phyloP scores from a whole-genome alignment of 495 filamentous ascomycete species.

The Aspergillus hancockii region DNA sequence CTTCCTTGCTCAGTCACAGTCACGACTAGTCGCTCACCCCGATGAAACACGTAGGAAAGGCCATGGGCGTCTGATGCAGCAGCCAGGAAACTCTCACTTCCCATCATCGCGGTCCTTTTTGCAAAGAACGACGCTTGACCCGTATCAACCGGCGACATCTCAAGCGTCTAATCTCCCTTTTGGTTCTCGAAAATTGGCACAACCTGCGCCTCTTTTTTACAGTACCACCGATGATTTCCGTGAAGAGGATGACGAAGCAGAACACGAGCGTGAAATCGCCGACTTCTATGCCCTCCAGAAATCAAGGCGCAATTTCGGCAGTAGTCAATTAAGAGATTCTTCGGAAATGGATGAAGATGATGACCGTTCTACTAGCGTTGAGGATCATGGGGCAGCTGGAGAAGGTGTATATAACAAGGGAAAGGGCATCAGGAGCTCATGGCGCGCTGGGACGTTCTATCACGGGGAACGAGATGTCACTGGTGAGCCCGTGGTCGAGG shows the following conservation, averaged over 20 bases:
- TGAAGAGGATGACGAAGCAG: constrained; percentile 88
- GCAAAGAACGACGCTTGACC: constrained; percentile 60
- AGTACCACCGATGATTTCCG: constrained; percentile 78
- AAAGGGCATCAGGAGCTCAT: constrained; percentile 54
- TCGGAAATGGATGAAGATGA: constrained; percentile 77
- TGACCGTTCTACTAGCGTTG: constrained; percentile 58
- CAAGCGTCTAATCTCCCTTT: constrained; percentile 76
- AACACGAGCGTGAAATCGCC: constrained; percentile 87
- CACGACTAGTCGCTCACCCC: constrained; percentile 69
- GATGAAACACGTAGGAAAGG: constrained; percentile 56
- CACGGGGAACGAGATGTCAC: constrained; percentile 20
- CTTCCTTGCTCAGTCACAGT: constrained; percentile 97
- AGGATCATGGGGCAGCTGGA: constrained; percentile 45
- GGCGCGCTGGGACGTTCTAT: constrained; percentile 47
- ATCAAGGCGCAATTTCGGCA: constrained; percentile 84
- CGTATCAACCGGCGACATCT: constrained; percentile 68
- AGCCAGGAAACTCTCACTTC: constrained; percentile 47
- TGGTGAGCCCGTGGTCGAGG: constrained; percentile 34
- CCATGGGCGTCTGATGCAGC: constrained; percentile 45
- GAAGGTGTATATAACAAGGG: constrained; percentile 37
- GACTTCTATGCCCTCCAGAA: constrained; percentile 90
- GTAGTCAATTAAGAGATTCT: constrained; percentile 75
- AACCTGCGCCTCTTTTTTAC: constrained; percentile 89
- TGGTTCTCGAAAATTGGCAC: constrained; percentile 66
- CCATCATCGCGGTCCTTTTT: constrained; percentile 51